Evolutionary conservation across 2,329 filamentous ascomycete genomes (phyloP), one percentile per base, ranked within the genome.

Genomic region (Diaporthe sp.): DNA sequence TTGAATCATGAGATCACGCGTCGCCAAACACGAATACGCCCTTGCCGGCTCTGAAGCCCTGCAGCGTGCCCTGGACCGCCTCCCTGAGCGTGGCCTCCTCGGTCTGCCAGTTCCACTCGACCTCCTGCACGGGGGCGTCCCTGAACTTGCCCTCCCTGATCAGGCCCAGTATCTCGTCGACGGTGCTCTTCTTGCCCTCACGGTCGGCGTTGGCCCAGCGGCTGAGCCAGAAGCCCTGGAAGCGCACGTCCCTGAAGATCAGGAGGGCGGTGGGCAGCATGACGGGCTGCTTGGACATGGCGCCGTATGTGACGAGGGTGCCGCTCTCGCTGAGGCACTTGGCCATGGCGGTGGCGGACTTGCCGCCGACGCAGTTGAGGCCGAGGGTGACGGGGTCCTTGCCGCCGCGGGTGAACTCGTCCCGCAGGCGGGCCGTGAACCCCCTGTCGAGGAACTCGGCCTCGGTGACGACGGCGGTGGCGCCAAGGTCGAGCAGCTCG

Each of bases 221-320:
- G 81, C 94, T 97, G 34, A 98, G 92, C 97, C 97, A 99, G 85
- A 98, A 99, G 6, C 97, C 97, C 77, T 94, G 90, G 81, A 98
- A 98, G 70, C 91, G 89, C 71, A 98, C 89, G 79, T 98, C 92
- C 84, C 96, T 97, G 87, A 99, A 99, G 80, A 99, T 99, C 76
- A 98, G 87, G 79, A 97, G 87, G 0, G 94, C 94, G 0, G 96
- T 94, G 0, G 96, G 95, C 77, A 98, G 85, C 9, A 90, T 88
- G 37, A 98, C 89, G 0, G 96, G 96, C 86, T 98, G 93, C 82
- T 94, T 94, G 46, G 94, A 92, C 97, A 99, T 99, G 69, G 94
- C 96, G 37, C 97, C 97, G 82, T 99, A 99, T 6, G 96, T 98
- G 34, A 99, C 95, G 84, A 98, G 88, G 74, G 93, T 92, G 1